A percentile compares a stretch with the other conserved stretches of the same genome.
Conservation (phyloP, 768 basidiomycete genomes). For the Auriscalpium orientale region DNA sequence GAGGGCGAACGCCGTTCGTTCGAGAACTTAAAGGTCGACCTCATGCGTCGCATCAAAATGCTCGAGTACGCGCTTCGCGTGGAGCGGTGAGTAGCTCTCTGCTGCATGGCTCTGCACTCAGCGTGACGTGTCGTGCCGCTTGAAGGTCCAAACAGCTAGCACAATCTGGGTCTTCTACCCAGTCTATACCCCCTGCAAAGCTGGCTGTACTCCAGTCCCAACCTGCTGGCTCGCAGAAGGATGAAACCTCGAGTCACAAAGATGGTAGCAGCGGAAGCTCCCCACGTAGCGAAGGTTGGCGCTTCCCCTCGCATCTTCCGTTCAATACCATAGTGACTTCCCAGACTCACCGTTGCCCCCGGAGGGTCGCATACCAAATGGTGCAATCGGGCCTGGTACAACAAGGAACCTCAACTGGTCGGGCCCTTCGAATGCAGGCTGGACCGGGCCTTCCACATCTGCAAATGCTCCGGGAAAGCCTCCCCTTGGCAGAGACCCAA, state of each 20-base stretch:
- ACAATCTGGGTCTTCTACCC: conserved; percentile 38
- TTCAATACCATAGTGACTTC: not conserved
- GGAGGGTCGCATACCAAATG: conserved; percentile 42
- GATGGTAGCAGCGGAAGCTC: conserved; percentile 78
- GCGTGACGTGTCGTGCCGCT: conserved; percentile 27
- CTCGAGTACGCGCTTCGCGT: conserved; percentile 94
- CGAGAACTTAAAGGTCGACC: conserved; percentile 93
- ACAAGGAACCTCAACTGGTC: conserved; percentile 54
- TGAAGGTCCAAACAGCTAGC: conserved; percentile 74
- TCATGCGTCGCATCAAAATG: conserved; percentile 98
- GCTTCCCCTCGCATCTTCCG: not conserved
- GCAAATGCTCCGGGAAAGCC: conserved; percentile 46
- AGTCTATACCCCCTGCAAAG: conserved; percentile 60
- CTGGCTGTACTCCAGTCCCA: conserved; percentile 53
- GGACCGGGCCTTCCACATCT: conserved; percentile 37
- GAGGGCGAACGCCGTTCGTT: conserved; percentile 96
- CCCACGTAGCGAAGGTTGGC: conserved; percentile 74
- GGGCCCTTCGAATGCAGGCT: conserved; percentile 31
- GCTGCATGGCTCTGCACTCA: conserved; percentile 5
- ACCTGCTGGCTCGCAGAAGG: conserved; percentile 48
- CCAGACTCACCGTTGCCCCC: conserved; percentile 68
- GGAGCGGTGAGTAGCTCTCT: conserved; percentile 68
- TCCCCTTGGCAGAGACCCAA: conserved; percentile 84
- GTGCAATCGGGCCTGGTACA: conserved; percentile 33
- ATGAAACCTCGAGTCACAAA: conserved; percentile 66